Evolutionary conservation across 441 rosid species (phyloP).

Genomic region (Rhodomyrtus psidioides): DNA sequence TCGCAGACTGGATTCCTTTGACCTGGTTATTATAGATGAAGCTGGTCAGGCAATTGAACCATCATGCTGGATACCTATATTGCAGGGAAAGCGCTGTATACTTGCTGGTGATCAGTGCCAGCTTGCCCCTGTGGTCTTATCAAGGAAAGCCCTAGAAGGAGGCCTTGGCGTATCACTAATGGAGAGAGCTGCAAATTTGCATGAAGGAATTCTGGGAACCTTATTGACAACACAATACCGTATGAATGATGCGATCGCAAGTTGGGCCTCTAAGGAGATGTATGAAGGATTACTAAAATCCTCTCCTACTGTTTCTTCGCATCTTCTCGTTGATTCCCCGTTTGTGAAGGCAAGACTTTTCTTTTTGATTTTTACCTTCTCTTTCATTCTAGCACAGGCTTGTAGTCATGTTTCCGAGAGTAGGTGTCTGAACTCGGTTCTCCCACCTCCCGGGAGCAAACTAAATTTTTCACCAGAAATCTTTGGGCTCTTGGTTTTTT

Average conservation of each 20-base stretch:
- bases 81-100: conserved; percentile 87
- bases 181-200: conserved; percentile 77
- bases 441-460: background rate
- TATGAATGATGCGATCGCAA: conserved; percentile 88
- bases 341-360: conserved; percentile 69
- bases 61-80: conserved; percentile 88
- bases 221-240: conserved; percentile 78
- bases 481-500: background rate
- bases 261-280: conserved; percentile 99
- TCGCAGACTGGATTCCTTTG: conserved; percentile 66
- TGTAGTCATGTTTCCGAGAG: background rate
- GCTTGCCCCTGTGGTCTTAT: conserved; percentile 89
- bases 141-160: conserved; percentile 84
- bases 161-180: conserved; percentile 84
- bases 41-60: conserved; percentile 98
- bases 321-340: conserved; percentile 86
- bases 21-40: conserved; percentile 92
- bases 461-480: background rate
- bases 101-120: conserved; percentile 94
- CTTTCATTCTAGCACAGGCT: background rate
- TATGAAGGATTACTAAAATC: conserved; percentile 76
- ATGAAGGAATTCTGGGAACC: conserved; percentile 61
- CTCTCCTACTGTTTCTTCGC: conserved; percentile 60
- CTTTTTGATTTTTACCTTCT: conserved; percentile 8
- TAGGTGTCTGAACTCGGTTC: background rate